phyloP scores from a whole-genome alignment of 805 yeast species.

The Suhomyces faveliae region DNA sequence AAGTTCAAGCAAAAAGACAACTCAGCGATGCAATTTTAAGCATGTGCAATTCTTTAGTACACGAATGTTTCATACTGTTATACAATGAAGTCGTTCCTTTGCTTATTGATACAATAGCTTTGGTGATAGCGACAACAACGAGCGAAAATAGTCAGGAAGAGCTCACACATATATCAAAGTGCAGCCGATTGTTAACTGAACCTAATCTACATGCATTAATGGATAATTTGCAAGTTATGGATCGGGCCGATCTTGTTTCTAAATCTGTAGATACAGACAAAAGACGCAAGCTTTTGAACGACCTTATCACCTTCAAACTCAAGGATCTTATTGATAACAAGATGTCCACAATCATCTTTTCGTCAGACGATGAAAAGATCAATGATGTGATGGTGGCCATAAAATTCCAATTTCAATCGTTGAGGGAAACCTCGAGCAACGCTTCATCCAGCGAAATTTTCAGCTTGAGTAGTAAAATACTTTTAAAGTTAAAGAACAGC shows the following conservation, averaged over 20 bases:
- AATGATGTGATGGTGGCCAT: conserved; percentile 25
- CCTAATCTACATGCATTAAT: background rate
- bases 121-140: conserved; percentile 13
- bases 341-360: conserved; percentile 21
- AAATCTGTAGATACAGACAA: background rate
- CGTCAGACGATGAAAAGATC: conserved; percentile 35
- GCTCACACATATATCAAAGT: background rate
- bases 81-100: conserved; percentile 30
- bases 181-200: background rate
- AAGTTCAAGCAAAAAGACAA: conserved; percentile 23
- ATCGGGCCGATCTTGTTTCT: background rate
- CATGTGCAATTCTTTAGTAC: conserved; percentile 22
- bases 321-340: conserved; percentile 26
- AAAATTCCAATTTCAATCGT: conserved; percentile 28
- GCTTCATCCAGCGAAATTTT: conserved; percentile 1
- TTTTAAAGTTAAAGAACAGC: conserved; percentile 14
- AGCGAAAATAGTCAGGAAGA: conserved; percentile 5
- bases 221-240: background rate
- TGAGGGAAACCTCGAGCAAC: conserved; percentile 13
- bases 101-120: conserved; percentile 28
- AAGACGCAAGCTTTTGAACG: conserved; percentile 9
- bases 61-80: conserved; percentile 31
- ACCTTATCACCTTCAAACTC: conserved; percentile 20
- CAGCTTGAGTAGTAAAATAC: conserved; percentile 1
- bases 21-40: conserved; percentile 21